Conservation (phyloP, 148 eudicot species). For the Nepenthes gracilis region DNA sequence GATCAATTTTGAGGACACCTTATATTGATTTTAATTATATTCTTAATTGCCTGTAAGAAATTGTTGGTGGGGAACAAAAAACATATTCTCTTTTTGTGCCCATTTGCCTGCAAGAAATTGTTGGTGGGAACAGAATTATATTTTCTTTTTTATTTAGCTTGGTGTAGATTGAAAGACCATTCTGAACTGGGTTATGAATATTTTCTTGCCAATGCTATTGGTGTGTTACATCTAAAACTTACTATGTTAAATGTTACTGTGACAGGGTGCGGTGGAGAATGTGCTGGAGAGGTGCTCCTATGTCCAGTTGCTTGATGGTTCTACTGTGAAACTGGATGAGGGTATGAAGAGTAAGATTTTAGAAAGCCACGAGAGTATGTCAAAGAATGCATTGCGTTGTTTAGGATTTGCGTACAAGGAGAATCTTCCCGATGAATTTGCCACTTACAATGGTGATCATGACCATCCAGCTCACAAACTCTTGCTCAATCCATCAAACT, state of each 20-base stretch:
- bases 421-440: constrained; percentile 13
- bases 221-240: not conserved
- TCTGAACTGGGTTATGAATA: not conserved
- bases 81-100: not conserved
- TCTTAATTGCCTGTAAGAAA: no score
- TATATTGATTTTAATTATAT: no score
- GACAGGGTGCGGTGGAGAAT: constrained; percentile 23
- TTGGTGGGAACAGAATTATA: not conserved
- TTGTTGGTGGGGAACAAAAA: not conserved
- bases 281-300: constrained; percentile 17
- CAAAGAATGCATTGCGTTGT: constrained; percentile 17
- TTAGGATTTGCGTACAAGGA: constrained; percentile 23
- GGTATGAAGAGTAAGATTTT: constrained; percentile 5
- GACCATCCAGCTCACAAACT: constrained; percentile 23
- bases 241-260: not conserved
- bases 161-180: not conserved
- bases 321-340: constrained; percentile 16
- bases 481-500: constrained; percentile 17
- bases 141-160: not conserved
- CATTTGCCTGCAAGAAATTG: no score
- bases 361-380: constrained; percentile 12
- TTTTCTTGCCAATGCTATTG: not conserved
- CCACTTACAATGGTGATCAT: constrained; percentile 18
- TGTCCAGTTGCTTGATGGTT: constrained; percentile 21
- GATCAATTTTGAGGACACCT: no score